Evolutionary conservation across 2,329 filamentous ascomycete genomes (phyloP), one percentile per base, ranked within the genome.

Genomic region (Aspergillus fumigatiaffinis): DNA sequence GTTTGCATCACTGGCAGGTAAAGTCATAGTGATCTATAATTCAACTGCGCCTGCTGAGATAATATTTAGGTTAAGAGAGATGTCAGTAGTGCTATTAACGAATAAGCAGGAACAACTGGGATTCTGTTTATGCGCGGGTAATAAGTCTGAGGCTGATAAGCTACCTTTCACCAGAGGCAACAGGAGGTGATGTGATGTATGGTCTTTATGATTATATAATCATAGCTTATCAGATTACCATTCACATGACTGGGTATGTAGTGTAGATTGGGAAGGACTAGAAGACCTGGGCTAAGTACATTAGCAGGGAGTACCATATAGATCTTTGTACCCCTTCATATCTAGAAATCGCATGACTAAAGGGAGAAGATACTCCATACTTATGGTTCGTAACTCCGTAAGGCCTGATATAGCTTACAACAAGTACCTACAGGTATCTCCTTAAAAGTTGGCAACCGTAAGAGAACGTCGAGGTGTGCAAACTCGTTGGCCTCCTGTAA

Each of bases 1-100:
- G 62, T 77, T 77, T 3, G 79, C 77, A 54, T 76, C 73, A 57
- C 77, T 80, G 14, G 71, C 70, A 42, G 75, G 72, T 4, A 74
- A 74, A 44, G 72, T 70, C 70, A 71, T 74, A 23, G 57, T 68
- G 55, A 44, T 29, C 46, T 29, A 20, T 17, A 38, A 17, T 38
- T 17, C 32, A 14, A 38, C 32, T 38, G 14, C 32, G 6, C 14
- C 32, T 38, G 32, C 14, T 38, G 32, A 38, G 32, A 17, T 7
- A 14, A 38, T 38, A 17, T 38, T 5, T 7, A 14, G 32, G 32
- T 38, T 17, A 38, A 17, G 32, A 38, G 32, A 17, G 14, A 3
- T 2, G 32, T 38, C 5, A 4, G 14, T 38, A 38, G 14, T 38
- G 3, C 32, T 17, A 38, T 38, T 17, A 38, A 17, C 3, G 14